These are phyloP conservation scores for Blastobotrys proliferans DNA, from an alignment of 1,139 yeast species.

Conservation along the genomic window DNA sequence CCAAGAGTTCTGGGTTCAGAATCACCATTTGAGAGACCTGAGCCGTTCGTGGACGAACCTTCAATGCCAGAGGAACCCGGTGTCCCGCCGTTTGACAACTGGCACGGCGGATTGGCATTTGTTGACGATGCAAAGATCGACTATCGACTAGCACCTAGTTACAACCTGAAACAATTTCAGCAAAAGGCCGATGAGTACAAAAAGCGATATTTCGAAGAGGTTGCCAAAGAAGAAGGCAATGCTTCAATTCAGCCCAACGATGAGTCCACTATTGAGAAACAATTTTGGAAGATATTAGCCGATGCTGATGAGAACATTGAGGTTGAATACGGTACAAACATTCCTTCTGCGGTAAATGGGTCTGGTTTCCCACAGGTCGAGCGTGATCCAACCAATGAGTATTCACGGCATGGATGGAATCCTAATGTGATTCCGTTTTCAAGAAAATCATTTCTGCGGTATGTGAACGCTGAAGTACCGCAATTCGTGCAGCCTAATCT, in stretches of 20 bases:
- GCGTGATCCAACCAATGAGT: conserved; percentile 16
- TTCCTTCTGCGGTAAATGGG: conserved; percentile 44
- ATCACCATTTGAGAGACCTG: conserved; percentile 16
- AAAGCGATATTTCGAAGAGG: conserved; percentile 24
- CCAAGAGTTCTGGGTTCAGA: conserved; percentile 20
- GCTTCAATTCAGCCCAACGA: conserved; percentile 20
- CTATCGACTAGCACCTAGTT: conserved; percentile 66
- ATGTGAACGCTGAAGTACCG: conserved; percentile 40
- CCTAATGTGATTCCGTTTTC: conserved; percentile 56
- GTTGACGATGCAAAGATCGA: conserved; percentile 17
- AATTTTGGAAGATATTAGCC: conserved; percentile 38
- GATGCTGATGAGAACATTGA: conserved; percentile 38
- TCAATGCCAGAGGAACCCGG: conserved; percentile 22
- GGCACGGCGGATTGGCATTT: conserved; percentile 19
- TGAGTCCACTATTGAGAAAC: conserved; percentile 28
- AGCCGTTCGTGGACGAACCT: conserved; percentile 17
- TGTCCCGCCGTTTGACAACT: conserved; percentile 23
- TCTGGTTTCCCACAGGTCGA: conserved; percentile 48
- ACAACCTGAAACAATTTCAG: conserved; percentile 58
- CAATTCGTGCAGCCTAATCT: conserved; percentile 43
- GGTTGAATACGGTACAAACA: conserved; percentile 46
- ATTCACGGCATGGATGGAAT: conserved; percentile 56
- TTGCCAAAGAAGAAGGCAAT: conserved; percentile 10
- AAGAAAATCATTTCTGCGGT: conserved; percentile 47
- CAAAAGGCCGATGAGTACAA: conserved; percentile 51